Percentiles rank a stretch among this genome's conserved stretches.
phyloP scores from a whole-genome alignment of 225 moss, liverwort and hornwort genomes.

The Ulota crispa region DNA sequence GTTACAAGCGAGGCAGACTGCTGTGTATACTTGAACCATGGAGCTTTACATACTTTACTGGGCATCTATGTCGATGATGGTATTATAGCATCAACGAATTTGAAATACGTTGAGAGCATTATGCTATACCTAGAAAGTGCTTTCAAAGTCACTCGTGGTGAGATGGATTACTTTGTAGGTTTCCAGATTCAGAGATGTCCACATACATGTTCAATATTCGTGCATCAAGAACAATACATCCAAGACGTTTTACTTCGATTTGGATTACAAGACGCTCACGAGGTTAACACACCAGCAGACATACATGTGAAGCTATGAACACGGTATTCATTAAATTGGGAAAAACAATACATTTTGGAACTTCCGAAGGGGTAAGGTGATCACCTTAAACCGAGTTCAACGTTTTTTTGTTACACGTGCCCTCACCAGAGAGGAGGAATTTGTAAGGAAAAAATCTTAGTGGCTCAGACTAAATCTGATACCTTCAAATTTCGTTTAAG shows the following conservation, averaged over 20 bases:
- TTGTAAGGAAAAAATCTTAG: too few relatives aligned
- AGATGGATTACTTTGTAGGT: background rate
- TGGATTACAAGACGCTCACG: background rate
- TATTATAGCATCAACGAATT: background rate
- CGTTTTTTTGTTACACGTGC: too few relatives aligned
- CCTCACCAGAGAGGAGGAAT: too few relatives aligned
- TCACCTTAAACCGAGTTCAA: too few relatives aligned
- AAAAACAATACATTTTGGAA: too few relatives aligned
- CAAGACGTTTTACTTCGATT: background rate
- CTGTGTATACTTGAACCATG: too few relatives aligned
- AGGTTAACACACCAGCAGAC: background rate
- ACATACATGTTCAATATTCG: background rate
- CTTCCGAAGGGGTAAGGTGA: too few relatives aligned
- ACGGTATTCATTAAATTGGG: too few relatives aligned
- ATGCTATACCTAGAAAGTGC: background rate
- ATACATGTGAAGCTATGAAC: background rate
- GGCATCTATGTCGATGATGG: background rate
- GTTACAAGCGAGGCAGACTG: background rate
- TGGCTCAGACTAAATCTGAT: too few relatives aligned
- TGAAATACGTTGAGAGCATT: background rate
- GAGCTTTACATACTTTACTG: background rate
- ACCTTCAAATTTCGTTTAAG: too few relatives aligned
- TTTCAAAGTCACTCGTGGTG: background rate
- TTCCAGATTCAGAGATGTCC: background rate
- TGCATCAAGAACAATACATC: background rate